Evolutionary conservation across 306 rosid species (phyloP).

Genomic region (Sophora flavescens): DNA sequence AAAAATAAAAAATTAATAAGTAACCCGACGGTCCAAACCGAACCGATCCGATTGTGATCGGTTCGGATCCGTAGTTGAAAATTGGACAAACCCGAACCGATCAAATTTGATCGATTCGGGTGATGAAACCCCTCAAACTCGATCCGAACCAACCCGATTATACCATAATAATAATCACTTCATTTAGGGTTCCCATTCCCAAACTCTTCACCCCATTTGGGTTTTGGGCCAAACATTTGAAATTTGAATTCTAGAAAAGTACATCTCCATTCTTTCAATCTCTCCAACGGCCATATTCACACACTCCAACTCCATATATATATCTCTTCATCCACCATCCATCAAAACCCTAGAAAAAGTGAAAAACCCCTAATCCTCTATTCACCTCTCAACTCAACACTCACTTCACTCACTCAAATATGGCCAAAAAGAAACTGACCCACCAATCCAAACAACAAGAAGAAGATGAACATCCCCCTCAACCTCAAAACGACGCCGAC

Average conservation of each 20-base stretch:
- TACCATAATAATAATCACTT: too few relatives aligned
- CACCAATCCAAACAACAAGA: slow-evolving; percentile 37
- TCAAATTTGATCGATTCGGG: too few relatives aligned
- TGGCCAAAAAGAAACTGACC: slow-evolving; percentile 72
- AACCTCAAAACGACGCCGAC: slow-evolving; percentile 10
- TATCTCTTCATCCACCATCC: too few relatives aligned
- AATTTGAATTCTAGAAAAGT: background rate
- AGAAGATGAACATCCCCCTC: slow-evolving; percentile 23
- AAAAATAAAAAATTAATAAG: too few relatives aligned
- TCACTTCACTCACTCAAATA: slow-evolving; percentile 41
- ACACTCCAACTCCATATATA: background rate
- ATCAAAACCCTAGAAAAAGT: slow-evolving; percentile 29
- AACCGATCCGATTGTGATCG: too few relatives aligned
- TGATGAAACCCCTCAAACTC: too few relatives aligned
- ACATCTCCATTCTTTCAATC: too few relatives aligned
- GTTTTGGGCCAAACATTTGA: background rate
- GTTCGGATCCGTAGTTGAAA: too few relatives aligned
- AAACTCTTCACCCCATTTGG: background rate
- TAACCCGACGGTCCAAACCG: too few relatives aligned
- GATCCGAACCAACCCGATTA: too few relatives aligned
- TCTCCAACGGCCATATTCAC: background rate
- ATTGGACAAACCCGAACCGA: too few relatives aligned
- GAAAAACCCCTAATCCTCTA: slow-evolving; percentile 53
- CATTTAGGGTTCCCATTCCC: too few relatives aligned
- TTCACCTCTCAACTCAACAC: background rate